Conservation (phyloP, 768 basidiomycete species). For the Russula sp. region DNA sequence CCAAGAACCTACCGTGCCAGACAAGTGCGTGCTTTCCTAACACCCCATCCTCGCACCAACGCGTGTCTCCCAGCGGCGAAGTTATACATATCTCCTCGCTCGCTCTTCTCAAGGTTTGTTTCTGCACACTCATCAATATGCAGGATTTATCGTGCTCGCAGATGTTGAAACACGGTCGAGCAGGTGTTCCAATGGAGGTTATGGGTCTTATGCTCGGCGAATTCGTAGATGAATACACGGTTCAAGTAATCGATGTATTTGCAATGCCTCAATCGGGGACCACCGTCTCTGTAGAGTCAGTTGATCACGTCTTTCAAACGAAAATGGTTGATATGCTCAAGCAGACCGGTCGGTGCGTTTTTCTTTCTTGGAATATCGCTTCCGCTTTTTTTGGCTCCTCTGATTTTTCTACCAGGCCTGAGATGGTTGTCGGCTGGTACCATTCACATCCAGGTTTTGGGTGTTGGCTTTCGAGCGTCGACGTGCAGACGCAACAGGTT, state of each 20-base stretch:
- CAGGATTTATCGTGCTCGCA: slow-evolving; percentile 30
- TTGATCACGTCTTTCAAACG: slow-evolving; percentile 96
- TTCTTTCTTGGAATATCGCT: neutral
- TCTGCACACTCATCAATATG: neutral
- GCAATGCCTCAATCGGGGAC: slow-evolving; percentile 99
- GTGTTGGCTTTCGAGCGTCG: slow-evolving; percentile 97
- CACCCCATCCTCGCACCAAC: slow-evolving; percentile 5
- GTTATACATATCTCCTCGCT: slow-evolving; percentile 96
- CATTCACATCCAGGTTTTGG: slow-evolving; percentile 99
- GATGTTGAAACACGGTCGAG: slow-evolving; percentile 99
- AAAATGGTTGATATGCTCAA: slow-evolving; percentile 99
- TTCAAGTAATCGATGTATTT: slow-evolving; percentile 93
- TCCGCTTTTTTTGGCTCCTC: neutral
- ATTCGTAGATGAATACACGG: slow-evolving; percentile 96
- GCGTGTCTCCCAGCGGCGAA: slow-evolving; percentile 55
- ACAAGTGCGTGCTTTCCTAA: slow-evolving; percentile 49
- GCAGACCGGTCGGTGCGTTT: slow-evolving; percentile 86
- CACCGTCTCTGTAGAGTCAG: slow-evolving; percentile 94
- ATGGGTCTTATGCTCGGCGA: slow-evolving; percentile 98
- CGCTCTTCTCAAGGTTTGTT: slow-evolving; percentile 84
- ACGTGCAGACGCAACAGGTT: slow-evolving; percentile 98
- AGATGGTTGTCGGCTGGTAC: slow-evolving; percentile 99
- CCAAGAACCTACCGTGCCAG: slow-evolving; percentile 52
- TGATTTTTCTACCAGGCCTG: slow-evolving; percentile 48
- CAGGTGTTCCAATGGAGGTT: slow-evolving; percentile 99